Evolutionary conservation across 768 basidiomycete species (phyloP), one percentile per base, ranked within the genome.

Genomic region (Termitomyces sp.): DNA sequence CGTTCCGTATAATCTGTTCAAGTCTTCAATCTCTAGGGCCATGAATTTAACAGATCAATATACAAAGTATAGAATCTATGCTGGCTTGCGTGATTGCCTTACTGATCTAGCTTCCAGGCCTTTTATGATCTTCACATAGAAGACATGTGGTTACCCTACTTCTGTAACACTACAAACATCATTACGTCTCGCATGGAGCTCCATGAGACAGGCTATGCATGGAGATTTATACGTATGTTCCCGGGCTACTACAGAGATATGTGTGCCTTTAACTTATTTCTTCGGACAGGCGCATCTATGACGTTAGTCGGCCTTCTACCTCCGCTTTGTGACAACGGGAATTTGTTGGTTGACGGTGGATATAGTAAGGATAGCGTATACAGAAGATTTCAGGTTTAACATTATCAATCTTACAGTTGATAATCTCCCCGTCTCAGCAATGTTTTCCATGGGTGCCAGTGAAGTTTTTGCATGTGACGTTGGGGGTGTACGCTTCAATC

Each of bases 141-240:
- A 72, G 95, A 97, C 73, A 96, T 97, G 91, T 98, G 96, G 97
- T 79, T 99, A 6, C 97, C 96, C 4, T 98, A 86, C 76, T 98
- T 96, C 74, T 97, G 95, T 74, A 98, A 98, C 67, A 93, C 96
- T 2, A 96, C 97, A 20, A 98, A 98, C 67, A 97, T 99, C 71
- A 94, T 88, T 55, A 93, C 91, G 48, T 97, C 94, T 9, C 82
- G 87, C 9, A 98, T 98, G 94, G 95, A 98, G 68, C 88, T 98
- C 46, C 97, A 99, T 67, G 91, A 95, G 65, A 92, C 93, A 13
- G 97, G 97, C n/a, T 98, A 98, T 75, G 96, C 97, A 13, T 99
- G 96, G 96, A 81, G 94, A 65, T 93, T 86, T 69, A 91, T 93
- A 56, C 89, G 93, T 91, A 80, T 65, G 58, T 68, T 48, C 49